Evolutionary conservation across 1,284 basidiomycete species (phyloP).

Genomic region (Ustilago loliicola): DNA sequence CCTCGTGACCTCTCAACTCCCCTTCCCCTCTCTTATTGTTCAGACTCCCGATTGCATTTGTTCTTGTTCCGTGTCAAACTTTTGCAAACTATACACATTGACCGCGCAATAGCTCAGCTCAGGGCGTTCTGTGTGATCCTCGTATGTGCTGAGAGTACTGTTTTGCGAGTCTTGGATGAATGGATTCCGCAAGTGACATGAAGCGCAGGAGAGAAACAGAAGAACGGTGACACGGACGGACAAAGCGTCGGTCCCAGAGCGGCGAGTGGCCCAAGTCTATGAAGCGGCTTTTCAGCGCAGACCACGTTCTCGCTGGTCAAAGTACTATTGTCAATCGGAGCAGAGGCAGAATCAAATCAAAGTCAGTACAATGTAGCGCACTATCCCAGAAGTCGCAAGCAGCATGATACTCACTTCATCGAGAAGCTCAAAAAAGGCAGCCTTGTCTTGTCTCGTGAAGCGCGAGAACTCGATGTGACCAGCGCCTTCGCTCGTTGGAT

Average conservation of each 20-base stretch:
- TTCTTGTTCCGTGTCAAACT: constrained; percentile 20
- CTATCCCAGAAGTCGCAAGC: too few relatives aligned
- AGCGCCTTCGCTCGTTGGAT: constrained; percentile 22
- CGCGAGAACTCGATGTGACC: constrained; percentile 58
- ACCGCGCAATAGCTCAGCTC: background rate
- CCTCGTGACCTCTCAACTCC: background rate
- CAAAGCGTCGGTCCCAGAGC: background rate
- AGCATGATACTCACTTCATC: constrained; percentile 49
- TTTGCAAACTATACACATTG: constrained; percentile 14
- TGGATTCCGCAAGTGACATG: background rate
- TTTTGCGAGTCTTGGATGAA: background rate
- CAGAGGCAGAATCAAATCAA: too few relatives aligned
- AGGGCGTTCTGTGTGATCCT: background rate
- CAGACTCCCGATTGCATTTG: constrained; percentile 17
- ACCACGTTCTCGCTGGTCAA: constrained; percentile 37
- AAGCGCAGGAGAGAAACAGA: background rate
- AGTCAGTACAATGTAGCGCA: background rate
- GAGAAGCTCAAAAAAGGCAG: constrained; percentile 60
- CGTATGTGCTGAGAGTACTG: background rate
- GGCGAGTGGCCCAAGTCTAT: background rate
- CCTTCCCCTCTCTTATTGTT: constrained; percentile 1
- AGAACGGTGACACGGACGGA: background rate
- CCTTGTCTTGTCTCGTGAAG: constrained; percentile 59
- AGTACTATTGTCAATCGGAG: constrained; percentile 21
- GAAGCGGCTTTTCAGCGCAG: constrained; percentile 17